These are phyloP conservation scores for Taiozyma onychis DNA, from an alignment of 1,139 yeast species.

Conservation along the genomic window DNA sequence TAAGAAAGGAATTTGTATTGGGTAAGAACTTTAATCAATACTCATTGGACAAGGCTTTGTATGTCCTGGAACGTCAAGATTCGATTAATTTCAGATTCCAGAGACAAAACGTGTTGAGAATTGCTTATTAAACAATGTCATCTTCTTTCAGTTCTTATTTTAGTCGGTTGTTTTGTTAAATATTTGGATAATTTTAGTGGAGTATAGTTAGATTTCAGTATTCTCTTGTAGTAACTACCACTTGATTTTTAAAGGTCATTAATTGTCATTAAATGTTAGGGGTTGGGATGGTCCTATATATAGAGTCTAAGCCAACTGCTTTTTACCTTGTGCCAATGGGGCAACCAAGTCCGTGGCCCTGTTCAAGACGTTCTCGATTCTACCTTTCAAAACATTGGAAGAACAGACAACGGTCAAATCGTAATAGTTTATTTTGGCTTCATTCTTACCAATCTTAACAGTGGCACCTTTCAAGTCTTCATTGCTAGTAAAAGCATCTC, in stretches of 20 bases:
- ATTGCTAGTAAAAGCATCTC: slow-evolving; percentile 52
- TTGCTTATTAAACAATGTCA: slow-evolving; percentile 47
- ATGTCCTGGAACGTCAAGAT: slow-evolving; percentile 80
- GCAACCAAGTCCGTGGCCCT: slow-evolving; percentile 80
- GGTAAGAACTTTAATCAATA: slow-evolving; percentile 59
- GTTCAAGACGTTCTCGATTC: slow-evolving; percentile 75
- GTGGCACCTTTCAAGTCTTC: slow-evolving; percentile 34
- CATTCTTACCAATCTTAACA: slow-evolving; percentile 61
- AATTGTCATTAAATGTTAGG: background rate
- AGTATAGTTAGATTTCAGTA: background rate
- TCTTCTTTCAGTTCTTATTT: background rate
- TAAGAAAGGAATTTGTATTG: slow-evolving; percentile 79
- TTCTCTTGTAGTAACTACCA: background rate
- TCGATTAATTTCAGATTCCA: slow-evolving; percentile 85
- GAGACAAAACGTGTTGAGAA: slow-evolving; percentile 77
- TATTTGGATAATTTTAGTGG: background rate
- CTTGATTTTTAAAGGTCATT: background rate
- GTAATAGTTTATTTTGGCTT: slow-evolving; percentile 62
- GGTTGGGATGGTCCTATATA: slow-evolving; percentile 1
- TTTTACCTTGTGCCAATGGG: slow-evolving; percentile 42
- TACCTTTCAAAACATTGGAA: slow-evolving; percentile 70
- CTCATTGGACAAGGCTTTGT: slow-evolving; percentile 80
- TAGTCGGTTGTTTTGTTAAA: background rate
- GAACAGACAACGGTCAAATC: slow-evolving; percentile 69
- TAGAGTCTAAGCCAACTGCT: slow-evolving; percentile 1